Conservation (phyloP, 495 filamentous ascomycete species). For the Penicillium taxi region DNA sequence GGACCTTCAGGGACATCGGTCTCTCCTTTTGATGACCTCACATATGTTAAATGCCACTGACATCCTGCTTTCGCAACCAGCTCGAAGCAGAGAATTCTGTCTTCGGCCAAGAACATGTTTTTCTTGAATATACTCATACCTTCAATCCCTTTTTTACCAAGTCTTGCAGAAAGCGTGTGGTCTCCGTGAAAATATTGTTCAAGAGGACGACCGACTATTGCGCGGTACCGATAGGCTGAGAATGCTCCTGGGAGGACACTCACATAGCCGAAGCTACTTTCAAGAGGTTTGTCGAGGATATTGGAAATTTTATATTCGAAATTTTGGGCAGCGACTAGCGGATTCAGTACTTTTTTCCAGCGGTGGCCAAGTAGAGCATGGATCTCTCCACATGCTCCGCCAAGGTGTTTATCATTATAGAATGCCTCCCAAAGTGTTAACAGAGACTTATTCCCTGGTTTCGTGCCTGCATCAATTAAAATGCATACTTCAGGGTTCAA, state of each 20-base stretch:
- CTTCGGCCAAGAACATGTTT: conserved; percentile 99
- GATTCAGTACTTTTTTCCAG: conserved; percentile 84
- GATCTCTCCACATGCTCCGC: conserved; percentile 95
- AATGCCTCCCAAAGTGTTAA: conserved; percentile 91
- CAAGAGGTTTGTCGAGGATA: conserved; percentile 92
- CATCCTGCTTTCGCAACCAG: conserved; percentile 95
- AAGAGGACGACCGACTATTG: conserved; percentile 89
- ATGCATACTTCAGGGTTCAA: conserved; percentile 93
- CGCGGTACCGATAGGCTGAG: conserved; percentile 91
- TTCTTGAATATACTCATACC: conserved; percentile 99
- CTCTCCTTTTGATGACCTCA: conserved; percentile 96
- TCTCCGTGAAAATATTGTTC: conserved; percentile 99
- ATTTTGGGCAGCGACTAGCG: conserved; percentile 87
- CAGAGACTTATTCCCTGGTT: conserved; percentile 81
- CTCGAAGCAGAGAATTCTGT: conserved; percentile 98
- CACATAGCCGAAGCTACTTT: conserved; percentile 92
- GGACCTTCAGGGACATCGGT: conserved; percentile 92
- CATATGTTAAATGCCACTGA: conserved; percentile 95
- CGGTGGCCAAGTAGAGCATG: conserved; percentile 89
- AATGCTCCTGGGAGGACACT: conserved; percentile 93
- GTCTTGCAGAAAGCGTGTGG: conserved; percentile 82
- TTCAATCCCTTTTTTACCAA: conserved; percentile 96
- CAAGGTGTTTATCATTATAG: conserved; percentile 96
- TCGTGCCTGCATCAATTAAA: conserved; percentile 92
- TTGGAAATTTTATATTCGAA: conserved; percentile 99